Percentiles rank a stretch among this genome's conserved stretches.
Evolutionary conservation across 495 filamentous ascomycete genomes (phyloP).

Genomic region (Neurospora sp.): DNA sequence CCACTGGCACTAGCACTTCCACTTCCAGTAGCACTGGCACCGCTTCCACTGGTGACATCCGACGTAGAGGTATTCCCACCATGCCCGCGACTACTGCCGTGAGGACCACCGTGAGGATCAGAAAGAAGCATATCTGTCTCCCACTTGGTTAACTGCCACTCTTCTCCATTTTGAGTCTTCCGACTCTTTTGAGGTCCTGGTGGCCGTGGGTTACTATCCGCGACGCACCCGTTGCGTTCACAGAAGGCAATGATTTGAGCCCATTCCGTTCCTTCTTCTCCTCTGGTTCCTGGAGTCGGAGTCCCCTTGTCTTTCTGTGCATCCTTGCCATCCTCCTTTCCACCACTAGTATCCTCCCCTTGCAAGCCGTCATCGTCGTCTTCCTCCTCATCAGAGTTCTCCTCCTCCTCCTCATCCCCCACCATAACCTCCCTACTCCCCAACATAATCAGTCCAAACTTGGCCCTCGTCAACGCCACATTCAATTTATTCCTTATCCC

Average conservation of each 20-base stretch:
- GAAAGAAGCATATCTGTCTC: too few relatives aligned
- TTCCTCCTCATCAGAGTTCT: not conserved
- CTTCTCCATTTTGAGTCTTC: not conserved
- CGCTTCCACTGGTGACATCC: not conserved
- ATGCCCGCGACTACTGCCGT: too few relatives aligned
- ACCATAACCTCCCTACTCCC: slow-evolving; percentile 37
- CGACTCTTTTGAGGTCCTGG: not conserved
- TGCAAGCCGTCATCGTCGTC: not conserved
- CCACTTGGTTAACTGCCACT: not conserved
- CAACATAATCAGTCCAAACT: slow-evolving; percentile 41
- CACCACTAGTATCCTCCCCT: too few relatives aligned
- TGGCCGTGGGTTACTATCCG: not conserved
- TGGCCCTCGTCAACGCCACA: slow-evolving; percentile 47
- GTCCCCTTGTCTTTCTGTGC: not conserved
- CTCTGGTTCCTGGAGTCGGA: not conserved
- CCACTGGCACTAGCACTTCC: not conserved
- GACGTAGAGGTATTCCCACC: too few relatives aligned
- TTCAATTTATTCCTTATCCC: slow-evolving; percentile 37
- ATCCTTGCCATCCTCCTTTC: not conserved
- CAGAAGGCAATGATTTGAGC: not conserved
- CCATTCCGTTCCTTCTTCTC: not conserved
- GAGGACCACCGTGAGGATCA: too few relatives aligned
- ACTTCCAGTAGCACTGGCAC: too few relatives aligned
- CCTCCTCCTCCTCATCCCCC: slow-evolving; percentile 14
- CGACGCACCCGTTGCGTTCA: not conserved